A percentile compares a stretch with the other conserved stretches of the same genome.
phyloP scores from a whole-genome alignment of 768 basidiomycete species.

The Chlorophyllum brunneum region DNA sequence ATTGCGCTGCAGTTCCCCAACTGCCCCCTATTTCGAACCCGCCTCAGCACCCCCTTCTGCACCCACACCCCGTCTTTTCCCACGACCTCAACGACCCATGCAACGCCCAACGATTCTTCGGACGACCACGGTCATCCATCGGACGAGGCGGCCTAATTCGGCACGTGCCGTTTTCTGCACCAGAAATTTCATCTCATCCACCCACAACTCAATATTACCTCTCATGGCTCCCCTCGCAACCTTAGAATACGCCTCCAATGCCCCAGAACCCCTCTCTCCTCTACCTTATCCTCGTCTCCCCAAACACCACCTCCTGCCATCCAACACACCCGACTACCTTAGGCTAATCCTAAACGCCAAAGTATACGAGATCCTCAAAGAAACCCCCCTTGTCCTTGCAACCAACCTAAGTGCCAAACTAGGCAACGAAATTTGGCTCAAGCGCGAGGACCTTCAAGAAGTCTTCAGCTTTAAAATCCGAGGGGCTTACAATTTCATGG shows the following conservation, averaged over 20 bases:
- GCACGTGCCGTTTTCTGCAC: constrained; percentile 6
- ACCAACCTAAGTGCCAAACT: constrained; percentile 82
- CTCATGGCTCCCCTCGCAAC: constrained; percentile 46
- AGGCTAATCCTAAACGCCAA: constrained; percentile 84
- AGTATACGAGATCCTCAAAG: constrained; percentile 85
- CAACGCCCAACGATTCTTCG: background rate
- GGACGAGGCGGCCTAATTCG: constrained; percentile 4
- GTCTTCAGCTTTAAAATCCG: constrained; percentile 99
- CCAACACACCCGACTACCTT: constrained; percentile 81
- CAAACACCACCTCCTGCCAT: constrained; percentile 58
- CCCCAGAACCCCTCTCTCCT: constrained; percentile 51
- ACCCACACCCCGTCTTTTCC: background rate
- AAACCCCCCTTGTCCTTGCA: constrained; percentile 87
- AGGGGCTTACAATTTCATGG: constrained; percentile 99
- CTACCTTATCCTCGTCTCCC: constrained; percentile 58
- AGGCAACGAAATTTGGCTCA: constrained; percentile 93
- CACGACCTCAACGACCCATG: background rate
- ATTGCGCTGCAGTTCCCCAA: background rate
- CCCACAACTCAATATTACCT: constrained; percentile 8
- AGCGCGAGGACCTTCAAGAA: constrained; percentile 94
- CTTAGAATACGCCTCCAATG: constrained; percentile 65
- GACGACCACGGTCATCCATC: background rate
- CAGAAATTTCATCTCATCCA: constrained; percentile 5
- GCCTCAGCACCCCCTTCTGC: background rate
- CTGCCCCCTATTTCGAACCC: background rate